A percentile compares a stretch with the other conserved stretches of the same genome.
Evolutionary conservation across 1,284 basidiomycete species (phyloP).

Genomic region (Rhizoctonia solani): DNA sequence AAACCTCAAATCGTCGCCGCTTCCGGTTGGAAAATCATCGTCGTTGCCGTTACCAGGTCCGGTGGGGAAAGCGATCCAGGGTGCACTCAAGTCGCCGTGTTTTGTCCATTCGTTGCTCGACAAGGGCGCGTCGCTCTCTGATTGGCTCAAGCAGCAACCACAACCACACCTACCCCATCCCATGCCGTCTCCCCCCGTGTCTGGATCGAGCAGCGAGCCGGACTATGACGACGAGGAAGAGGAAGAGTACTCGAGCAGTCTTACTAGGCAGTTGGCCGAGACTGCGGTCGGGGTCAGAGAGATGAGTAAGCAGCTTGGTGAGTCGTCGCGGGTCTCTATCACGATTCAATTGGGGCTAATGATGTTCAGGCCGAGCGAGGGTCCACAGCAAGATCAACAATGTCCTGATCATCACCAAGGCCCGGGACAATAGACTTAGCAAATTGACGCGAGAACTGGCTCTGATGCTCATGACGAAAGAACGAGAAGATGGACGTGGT

Average conservation of each 20-base stretch:
- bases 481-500: constrained; percentile 65
- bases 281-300: constrained; percentile 97
- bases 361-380: constrained; percentile 76
- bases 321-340: constrained; percentile 47
- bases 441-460: constrained; percentile 93
- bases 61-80: no score
- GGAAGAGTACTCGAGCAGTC: constrained; percentile 68
- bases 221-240: constrained; percentile 61
- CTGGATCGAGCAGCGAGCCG: constrained; percentile 36
- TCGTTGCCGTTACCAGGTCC: no score
- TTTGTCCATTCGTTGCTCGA: constrained; percentile 86
- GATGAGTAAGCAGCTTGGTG: constrained; percentile 98
- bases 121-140: constrained; percentile 69
- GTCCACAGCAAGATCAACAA: constrained; percentile 91
- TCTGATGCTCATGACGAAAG: constrained; percentile 89
- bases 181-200: constrained; percentile 14
- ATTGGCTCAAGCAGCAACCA: constrained; percentile 69
- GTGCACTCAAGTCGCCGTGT: constrained; percentile 58
- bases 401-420: constrained; percentile 97
- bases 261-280: constrained; percentile 93
- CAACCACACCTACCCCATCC: not conserved
- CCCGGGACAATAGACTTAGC: constrained; percentile 95
- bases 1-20: no score
- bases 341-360: constrained; percentile 17
- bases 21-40: no score